Base-by-base conservation (phyloP, 805 yeast species). In the Kazachstania kunashirensis region DNA sequence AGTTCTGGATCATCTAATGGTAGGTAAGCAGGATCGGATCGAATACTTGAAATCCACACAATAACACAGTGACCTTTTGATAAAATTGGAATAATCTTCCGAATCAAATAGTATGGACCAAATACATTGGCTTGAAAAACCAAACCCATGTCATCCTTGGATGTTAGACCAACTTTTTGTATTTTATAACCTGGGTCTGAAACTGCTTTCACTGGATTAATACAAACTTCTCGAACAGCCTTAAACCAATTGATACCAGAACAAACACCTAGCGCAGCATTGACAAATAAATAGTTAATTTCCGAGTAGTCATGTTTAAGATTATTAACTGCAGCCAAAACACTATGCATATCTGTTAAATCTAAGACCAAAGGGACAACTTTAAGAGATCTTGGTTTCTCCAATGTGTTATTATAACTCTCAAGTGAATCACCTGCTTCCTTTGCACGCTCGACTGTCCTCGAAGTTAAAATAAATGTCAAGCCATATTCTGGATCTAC, bases 51-150 rank as follows among this genome's bases (percentile, higher is more conserved):
- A 26, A 89, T 76, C 96, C 96, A 88, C 17, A 86, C 63, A 24
- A 85, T 65, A 40, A 71, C 69, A 0, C 89, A 86, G 3, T 79
- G 76, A 2, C 66, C 62, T 3, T 59, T 53, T 7, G 62, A 47
- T 13, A 88, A 61, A 24, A 74, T 59, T 2, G 72, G 72, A 28
- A 67, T 55, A 14, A 88, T 61, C 43, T 72, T 75, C 46, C 79
- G 82, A 36, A 88, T 68, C 38, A 92, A 63, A 57, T 77, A 92
- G 63, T 83, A 86, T 2, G 97, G 96, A 0, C 94, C 95, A 61
- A 92, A 84, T 16, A 88, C 95, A 55, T 92, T 92, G 5, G 92
- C 94, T 60, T 92, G 95, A 64, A 89, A 92, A 5, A 85, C 83
- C 21, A 81, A 64, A 2, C 97, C 96, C 66, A 89, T 48, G 0